Evolutionary conservation across 495 filamentous ascomycete species (phyloP).

Genomic region (Usnea hakonensis): DNA sequence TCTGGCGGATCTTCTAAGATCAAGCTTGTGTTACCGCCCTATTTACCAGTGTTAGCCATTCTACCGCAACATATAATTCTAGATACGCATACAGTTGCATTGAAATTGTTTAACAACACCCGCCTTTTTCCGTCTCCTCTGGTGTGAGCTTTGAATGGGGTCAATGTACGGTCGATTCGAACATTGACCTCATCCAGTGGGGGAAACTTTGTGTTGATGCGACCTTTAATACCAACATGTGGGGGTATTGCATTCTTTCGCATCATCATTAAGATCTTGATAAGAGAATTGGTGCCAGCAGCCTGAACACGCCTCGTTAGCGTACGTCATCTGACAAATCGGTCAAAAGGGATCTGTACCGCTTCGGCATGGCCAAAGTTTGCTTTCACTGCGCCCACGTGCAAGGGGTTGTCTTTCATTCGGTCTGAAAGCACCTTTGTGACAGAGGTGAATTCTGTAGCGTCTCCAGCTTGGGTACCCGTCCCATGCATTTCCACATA

Average conservation of each 20-base stretch:
- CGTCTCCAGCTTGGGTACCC: constrained; percentile 40
- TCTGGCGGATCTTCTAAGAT: constrained; percentile 34
- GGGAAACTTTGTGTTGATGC: constrained; percentile 25
- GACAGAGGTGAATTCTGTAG: constrained; percentile 29
- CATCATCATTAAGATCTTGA: constrained; percentile 35
- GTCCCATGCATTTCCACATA: constrained; percentile 49
- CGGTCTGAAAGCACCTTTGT: constrained; percentile 25
- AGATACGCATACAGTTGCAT: constrained; percentile 17
- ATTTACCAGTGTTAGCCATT: neutral
- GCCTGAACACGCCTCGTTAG: constrained; percentile 8
- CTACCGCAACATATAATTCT: neutral
- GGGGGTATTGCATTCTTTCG: constrained; percentile 33
- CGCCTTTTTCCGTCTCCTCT: constrained; percentile 21
- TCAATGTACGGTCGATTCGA: constrained; percentile 21
- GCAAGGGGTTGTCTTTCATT: constrained; percentile 22
- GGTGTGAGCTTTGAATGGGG: constrained; percentile 10
- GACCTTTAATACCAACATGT: constrained; percentile 27
- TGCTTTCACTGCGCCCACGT: constrained; percentile 34
- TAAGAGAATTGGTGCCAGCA: constrained; percentile 29
- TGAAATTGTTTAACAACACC: constrained; percentile 35
- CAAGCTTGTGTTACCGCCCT: constrained; percentile 33
- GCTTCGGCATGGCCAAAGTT: constrained; percentile 38
- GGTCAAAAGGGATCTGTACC: neutral
- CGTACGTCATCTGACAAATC: neutral
- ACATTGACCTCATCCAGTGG: constrained; percentile 24